Evolutionary conservation across 176 grass and related monocot genomes (phyloP).

Genomic region (Rhynchospora tenuis): DNA sequence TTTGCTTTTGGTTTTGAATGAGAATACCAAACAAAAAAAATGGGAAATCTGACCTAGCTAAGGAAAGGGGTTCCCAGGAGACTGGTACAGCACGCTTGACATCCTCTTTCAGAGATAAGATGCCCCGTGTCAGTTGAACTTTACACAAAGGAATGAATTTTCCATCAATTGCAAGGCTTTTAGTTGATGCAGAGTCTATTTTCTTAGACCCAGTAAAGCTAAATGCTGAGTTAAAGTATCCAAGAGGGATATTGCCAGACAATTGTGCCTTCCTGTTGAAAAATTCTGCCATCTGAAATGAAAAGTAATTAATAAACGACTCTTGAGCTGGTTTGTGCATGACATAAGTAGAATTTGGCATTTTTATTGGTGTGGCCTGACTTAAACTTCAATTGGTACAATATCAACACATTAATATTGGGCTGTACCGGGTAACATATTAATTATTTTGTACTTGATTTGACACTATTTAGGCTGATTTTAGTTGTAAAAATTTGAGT

Average conservation of each 20-base stretch:
- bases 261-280: conserved; percentile 48
- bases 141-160: conserved; percentile 40
- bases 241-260: conserved; percentile 39
- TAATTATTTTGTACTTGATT: background rate
- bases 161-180: conserved; percentile 45
- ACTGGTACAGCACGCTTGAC: conserved; percentile 35
- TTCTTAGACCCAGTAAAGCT: conserved; percentile 55
- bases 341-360: conserved; percentile 18
- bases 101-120: conserved; percentile 35
- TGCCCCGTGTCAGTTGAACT: conserved; percentile 28
- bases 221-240: conserved; percentile 53
- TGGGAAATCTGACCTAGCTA: conserved; percentile 39
- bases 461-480: background rate
- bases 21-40: background rate
- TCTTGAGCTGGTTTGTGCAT: background rate
- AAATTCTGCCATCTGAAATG: conserved; percentile 51
- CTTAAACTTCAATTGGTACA: background rate
- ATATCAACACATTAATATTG: background rate
- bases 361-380: background rate
- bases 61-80: conserved; percentile 51
- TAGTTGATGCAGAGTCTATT: conserved; percentile 46
- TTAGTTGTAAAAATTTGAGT: background rate
- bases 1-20: background rate
- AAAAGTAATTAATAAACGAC: background rate
- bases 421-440: background rate